phyloP scores from a whole-genome alignment of 2,329 filamentous ascomycete species.

The Scedosporium apiospermum region DNA sequence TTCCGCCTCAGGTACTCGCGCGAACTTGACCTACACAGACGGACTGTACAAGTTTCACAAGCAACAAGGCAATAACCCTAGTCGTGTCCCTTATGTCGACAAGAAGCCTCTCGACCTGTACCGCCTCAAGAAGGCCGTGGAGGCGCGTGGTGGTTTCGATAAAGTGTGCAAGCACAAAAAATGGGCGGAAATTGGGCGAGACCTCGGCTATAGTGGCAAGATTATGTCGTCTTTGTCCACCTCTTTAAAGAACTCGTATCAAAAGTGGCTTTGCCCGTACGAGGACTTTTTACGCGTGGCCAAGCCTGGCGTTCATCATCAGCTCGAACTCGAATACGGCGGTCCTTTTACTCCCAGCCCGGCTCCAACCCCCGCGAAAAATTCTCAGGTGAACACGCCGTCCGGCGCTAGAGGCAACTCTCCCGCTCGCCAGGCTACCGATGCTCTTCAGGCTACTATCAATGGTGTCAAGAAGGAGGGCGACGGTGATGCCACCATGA shows the following conservation, averaged over 20 bases:
- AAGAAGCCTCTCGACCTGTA: slow-evolving; percentile 95
- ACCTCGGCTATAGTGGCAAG: slow-evolving; percentile 95
- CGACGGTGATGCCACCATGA: slow-evolving; percentile 38
- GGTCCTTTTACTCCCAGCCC: slow-evolving; percentile 77
- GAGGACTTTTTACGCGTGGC: slow-evolving; percentile 87
- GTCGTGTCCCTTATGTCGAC: slow-evolving; percentile 90
- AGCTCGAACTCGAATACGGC: slow-evolving; percentile 86
- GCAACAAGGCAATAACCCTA: slow-evolving; percentile 88
- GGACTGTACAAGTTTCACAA: slow-evolving; percentile 94
- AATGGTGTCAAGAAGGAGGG: slow-evolving; percentile 33
- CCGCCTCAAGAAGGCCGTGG: slow-evolving; percentile 92
- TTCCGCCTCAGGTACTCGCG: slow-evolving; percentile 62
- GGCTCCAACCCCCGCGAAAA: slow-evolving; percentile 60
- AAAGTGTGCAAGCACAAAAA: slow-evolving; percentile 97
- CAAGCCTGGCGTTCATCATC: slow-evolving; percentile 93
- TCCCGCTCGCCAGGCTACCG: slow-evolving; percentile 50
- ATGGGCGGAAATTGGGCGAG: slow-evolving; percentile 96
- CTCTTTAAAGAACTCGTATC: slow-evolving; percentile 95
- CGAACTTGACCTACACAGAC: slow-evolving; percentile 92
- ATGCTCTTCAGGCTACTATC: slow-evolving; percentile 40
- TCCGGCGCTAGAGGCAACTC: slow-evolving; percentile 54
- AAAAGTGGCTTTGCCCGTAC: slow-evolving; percentile 93
- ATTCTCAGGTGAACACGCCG: slow-evolving; percentile 50
- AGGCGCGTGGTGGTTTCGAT: slow-evolving; percentile 88
- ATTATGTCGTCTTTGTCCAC: slow-evolving; percentile 99